These are phyloP conservation scores for Termitomyces sp. DNA, from an alignment of 768 basidiomycete genomes.

Conservation along the genomic window DNA sequence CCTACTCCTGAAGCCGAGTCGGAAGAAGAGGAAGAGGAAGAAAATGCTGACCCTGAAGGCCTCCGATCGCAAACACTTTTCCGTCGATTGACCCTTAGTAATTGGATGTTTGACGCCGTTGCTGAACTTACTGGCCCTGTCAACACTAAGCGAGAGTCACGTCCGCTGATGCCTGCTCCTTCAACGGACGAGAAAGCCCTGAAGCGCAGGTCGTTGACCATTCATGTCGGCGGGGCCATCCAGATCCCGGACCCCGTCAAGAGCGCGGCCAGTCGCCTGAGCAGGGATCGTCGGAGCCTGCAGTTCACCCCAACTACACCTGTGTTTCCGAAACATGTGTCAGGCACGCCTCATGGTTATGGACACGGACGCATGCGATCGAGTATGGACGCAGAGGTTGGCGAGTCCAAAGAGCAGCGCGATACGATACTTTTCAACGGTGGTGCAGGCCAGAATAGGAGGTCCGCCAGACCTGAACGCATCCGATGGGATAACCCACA, in stretches of 20 bases:
- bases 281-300: conserved; percentile 43
- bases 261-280: not conserved
- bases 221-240: conserved; percentile 18
- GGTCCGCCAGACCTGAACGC: conserved; percentile 16
- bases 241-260: conserved; percentile 1
- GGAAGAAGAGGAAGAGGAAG: conserved; percentile 36
- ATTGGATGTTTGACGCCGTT: conserved; percentile 84
- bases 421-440: conserved; percentile 33
- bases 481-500: conserved; percentile 21
- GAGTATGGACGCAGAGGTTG: conserved; percentile 16
- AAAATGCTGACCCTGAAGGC: conserved; percentile 22
- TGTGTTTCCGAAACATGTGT: conserved; percentile 22
- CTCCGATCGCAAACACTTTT: conserved; percentile 34
- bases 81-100: conserved; percentile 60
- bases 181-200: conserved; percentile 13
- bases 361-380: not conserved
- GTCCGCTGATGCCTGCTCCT: conserved; percentile 30
- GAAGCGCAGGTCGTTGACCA: conserved; percentile 17
- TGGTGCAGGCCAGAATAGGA: conserved; percentile 25
- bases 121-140: conserved; percentile 48
- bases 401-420: conserved; percentile 41
- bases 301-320: conserved; percentile 61
- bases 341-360: conserved; percentile 3
- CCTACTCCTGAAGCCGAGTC: conserved; percentile 16
- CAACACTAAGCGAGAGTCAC: conserved; percentile 11